Evolutionary conservation across 2,329 filamentous ascomycete genomes (phyloP), one percentile per base, ranked within the genome.

Genomic region (Grosmannia serpens): DNA sequence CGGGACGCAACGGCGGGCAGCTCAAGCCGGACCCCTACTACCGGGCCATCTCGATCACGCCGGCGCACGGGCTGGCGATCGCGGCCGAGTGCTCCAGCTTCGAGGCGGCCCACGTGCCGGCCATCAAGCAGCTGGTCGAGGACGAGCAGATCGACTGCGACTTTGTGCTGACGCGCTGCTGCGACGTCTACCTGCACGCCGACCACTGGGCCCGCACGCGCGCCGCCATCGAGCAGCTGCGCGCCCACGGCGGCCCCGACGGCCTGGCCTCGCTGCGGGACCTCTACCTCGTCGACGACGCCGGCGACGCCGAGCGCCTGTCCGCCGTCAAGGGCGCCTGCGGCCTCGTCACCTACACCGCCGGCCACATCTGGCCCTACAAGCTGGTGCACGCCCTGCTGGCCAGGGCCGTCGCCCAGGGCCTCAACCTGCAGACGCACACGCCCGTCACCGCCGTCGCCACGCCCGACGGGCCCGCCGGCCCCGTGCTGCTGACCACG

Each of bases 361-460:
- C 66, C 0, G 65, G 62, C 0, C 65, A 67, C 44, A 17, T 70
- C 1, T 71, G 66, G 67, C 70, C 66, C 0, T 72, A 70, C 59
- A 71, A 72, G 51, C 61, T 72, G 8, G 61, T 71, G 3, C 59
- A 64, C 31, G 53, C 22, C 8, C 53, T 62, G 9, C 54, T 60
- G 15, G 29, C 3, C 31, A 38, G 26, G 20, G 49, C 56, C 46
- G 10, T 58, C 20, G 61, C 65, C 1, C 67, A 64, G 51, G 77
- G 76, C 0, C 64, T 79, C 11, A 78, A 80, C 61, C 62, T 83
- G 44, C 79, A 83, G 64, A 80, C 79, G 0, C 69, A 74, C 60
- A 82, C 79, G 1, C 71, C 75, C 1, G 78, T 74, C 0, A 63
- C 67, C 60, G 10, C 57, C 65, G n/a, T 58, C 53, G 63, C 46